Percentiles rank a stretch among this genome's conserved stretches.
phyloP scores from a whole-genome alignment of 1,139 yeast species.

The Blastobotrys arbuscula region DNA sequence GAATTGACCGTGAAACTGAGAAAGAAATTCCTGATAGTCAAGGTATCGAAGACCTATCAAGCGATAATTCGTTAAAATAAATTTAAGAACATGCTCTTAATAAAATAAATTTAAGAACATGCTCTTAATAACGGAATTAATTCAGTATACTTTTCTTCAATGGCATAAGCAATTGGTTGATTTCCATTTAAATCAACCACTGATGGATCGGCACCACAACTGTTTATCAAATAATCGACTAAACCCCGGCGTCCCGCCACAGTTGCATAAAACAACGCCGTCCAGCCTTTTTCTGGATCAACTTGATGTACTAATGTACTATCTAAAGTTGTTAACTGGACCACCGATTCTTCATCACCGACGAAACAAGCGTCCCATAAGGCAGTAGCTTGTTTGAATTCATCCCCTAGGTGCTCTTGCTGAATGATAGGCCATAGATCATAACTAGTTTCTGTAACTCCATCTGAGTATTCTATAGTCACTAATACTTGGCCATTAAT shows the following conservation, averaged over 20 bases:
- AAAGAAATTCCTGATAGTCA: conserved; percentile 3
- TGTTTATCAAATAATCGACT: conserved; percentile 15
- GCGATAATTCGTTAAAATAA: no score
- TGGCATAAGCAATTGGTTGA: conserved; percentile 19
- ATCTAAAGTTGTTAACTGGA: conserved; percentile 13
- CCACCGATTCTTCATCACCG: conserved; percentile 21
- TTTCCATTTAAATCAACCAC: conserved; percentile 15
- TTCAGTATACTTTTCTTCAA: conserved; percentile 18
- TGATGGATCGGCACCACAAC: conserved; percentile 16
- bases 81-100: background rate
- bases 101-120: background rate
- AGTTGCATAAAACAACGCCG: conserved; percentile 20
- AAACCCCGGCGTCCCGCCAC: conserved; percentile 18
- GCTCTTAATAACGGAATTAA: conserved; percentile 7
- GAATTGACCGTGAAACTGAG: background rate
- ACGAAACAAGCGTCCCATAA: conserved; percentile 20
- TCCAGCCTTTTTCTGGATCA: conserved; percentile 21
- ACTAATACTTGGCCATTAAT: conserved; percentile 16
- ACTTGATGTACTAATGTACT: conserved; percentile 5
- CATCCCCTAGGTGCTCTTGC: conserved; percentile 20
- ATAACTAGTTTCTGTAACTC: conserved; percentile 19
- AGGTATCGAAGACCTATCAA: background rate
- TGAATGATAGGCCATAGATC: conserved; percentile 18
- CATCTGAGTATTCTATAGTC: conserved; percentile 16
- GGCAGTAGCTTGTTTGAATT: background rate